These are phyloP conservation scores for Aspergillus sparsus DNA, from an alignment of 495 filamentous ascomycete genomes.

Conservation along the genomic window DNA sequence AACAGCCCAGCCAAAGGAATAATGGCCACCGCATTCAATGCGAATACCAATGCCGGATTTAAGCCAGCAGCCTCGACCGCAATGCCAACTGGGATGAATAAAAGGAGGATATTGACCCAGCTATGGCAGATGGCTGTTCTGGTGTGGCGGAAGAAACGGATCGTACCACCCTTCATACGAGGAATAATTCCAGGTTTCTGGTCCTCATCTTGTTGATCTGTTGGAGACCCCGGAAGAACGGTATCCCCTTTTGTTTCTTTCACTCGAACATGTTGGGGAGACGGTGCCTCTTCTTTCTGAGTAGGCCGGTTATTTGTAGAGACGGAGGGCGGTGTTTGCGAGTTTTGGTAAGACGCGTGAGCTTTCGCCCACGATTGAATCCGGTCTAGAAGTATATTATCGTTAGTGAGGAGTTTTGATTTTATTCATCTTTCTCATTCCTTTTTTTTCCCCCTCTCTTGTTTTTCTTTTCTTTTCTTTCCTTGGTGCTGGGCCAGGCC, in stretches of 20 bases:
- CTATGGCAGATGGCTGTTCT: slow-evolving; percentile 52
- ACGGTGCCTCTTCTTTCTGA: slow-evolving; percentile 18
- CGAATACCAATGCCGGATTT: slow-evolving; percentile 61
- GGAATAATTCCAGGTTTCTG: slow-evolving; percentile 31
- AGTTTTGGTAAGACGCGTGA: slow-evolving; percentile 40
- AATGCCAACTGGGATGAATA: slow-evolving; percentile 82
- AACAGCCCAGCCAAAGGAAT: slow-evolving; percentile 80
- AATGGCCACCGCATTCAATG: slow-evolving; percentile 81
- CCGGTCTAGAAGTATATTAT: slow-evolving; percentile 34
- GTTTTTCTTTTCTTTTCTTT: no score
- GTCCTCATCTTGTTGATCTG: slow-evolving; percentile 22
- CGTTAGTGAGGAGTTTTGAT: slow-evolving; percentile 20
- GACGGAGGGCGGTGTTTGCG: slow-evolving; percentile 18
- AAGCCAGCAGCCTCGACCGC: slow-evolving; percentile 55
- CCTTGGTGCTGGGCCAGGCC: not conserved
- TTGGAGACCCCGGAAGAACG: slow-evolving; percentile 26
- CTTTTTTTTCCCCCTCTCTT: no score
- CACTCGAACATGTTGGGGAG: slow-evolving; percentile 41
- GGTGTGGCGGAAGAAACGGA: slow-evolving; percentile 42
- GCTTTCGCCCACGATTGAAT: slow-evolving; percentile 54
- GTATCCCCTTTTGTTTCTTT: slow-evolving; percentile 28
- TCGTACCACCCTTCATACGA: slow-evolving; percentile 38
- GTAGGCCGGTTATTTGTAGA: slow-evolving; percentile 10
- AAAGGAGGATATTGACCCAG: slow-evolving; percentile 75
- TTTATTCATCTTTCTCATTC: not conserved